These are phyloP conservation scores for cucumber (Cucumis sativus) DNA, from an alignment of 306 rosid genomes.

Conservation along the genomic window DNA sequence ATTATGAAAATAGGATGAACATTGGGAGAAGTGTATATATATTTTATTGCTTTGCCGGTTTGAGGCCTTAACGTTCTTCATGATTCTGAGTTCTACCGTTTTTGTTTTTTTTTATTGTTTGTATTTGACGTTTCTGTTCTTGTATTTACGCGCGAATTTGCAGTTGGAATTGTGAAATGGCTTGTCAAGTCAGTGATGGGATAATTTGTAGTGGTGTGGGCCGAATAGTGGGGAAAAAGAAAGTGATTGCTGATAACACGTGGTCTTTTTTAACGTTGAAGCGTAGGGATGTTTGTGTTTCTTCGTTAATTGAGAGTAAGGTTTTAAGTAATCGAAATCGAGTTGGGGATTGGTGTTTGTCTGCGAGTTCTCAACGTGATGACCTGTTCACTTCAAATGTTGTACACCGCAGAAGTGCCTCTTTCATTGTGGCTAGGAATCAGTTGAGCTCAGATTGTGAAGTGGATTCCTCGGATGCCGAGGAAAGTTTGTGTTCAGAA, in stretches of 20 bases:
- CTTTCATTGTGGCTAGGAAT: constrained; percentile 11
- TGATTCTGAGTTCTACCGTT: neutral
- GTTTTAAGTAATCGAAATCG: constrained; percentile 14
- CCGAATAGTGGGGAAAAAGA: constrained; percentile 3
- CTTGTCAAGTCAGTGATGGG: constrained; percentile 20
- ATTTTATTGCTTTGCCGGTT: no score
- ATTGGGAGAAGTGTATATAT: no score
- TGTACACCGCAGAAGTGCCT: constrained; percentile 18
- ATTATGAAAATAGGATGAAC: neutral
- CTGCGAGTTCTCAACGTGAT: neutral
- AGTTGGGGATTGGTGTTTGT: constrained; percentile 11
- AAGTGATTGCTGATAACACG: neutral
- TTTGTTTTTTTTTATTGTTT: neutral
- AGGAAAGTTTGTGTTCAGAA: constrained; percentile 18
- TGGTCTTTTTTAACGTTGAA: constrained; percentile 3
- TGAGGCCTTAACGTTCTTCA: no score
- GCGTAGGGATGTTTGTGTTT: neutral
- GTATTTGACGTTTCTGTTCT: neutral
- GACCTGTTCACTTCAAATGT: constrained; percentile 3
- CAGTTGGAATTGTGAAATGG: constrained; percentile 11
- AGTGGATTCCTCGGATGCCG: constrained; percentile 24
- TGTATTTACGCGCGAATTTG: neutral
- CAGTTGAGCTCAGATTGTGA: constrained; percentile 26
- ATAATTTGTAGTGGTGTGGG: constrained; percentile 13
- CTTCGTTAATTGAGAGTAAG: constrained; percentile 10